Percentiles rank a stretch among this genome's conserved stretches.
phyloP scores from a whole-genome alignment of 169 alveolate species.

The Eimeria brunetti region DNA sequence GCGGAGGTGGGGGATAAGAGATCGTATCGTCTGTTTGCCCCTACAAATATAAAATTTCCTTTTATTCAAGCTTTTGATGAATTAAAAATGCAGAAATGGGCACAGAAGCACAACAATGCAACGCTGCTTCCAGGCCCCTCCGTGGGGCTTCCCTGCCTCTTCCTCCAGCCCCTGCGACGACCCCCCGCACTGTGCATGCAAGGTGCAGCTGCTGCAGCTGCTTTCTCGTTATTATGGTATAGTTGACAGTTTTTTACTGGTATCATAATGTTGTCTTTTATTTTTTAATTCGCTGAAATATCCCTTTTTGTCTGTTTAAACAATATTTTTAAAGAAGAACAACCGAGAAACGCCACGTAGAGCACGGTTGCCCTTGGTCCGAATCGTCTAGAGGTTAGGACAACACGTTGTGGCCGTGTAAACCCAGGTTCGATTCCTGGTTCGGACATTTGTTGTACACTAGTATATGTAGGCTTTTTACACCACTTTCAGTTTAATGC shows the following conservation, averaged over 20 bases:
- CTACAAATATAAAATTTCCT: neutral
- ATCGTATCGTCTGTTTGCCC: neutral
- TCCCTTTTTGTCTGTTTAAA: too few relatives aligned
- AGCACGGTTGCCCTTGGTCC: constrained; percentile 83
- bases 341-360: too few relatives aligned
- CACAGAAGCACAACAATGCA: neutral
- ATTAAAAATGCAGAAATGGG: neutral
- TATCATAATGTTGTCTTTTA: too few relatives aligned
- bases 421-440: constrained; percentile 97
- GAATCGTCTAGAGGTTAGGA: constrained; percentile 97
- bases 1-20: neutral
- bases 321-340: too few relatives aligned
- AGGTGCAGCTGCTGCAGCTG: neutral
- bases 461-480: too few relatives aligned
- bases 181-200: constrained; percentile 19
- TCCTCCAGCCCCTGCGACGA: constrained; percentile 7
- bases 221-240: neutral
- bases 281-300: too few relatives aligned
- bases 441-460: constrained; percentile 87
- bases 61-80: neutral
- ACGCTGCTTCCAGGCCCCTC: neutral
- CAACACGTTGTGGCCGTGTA: constrained; percentile 97
- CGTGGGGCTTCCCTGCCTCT: constrained; percentile 52
- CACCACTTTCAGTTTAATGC: too few relatives aligned
- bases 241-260: too few relatives aligned